Percentiles rank a stretch among this genome's conserved stretches.
Conservation (phyloP, 371 early-diverging fungal genomes). For the Mucor velutinosus region DNA sequence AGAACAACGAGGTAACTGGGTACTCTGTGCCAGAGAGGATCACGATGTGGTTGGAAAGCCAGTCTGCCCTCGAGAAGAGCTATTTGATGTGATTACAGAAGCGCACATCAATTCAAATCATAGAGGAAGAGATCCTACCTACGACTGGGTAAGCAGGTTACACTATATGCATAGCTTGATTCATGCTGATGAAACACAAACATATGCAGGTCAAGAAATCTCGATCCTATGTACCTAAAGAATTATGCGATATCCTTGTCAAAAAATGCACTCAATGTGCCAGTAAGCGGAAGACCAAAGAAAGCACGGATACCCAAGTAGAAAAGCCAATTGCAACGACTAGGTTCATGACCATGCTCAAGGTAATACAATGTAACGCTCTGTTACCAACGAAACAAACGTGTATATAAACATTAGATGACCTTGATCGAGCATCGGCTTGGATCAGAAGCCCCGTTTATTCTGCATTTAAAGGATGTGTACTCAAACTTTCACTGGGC, state of each 20-base stretch:
- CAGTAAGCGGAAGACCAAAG: background rate
- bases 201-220: slow-evolving; percentile 2
- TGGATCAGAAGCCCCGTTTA: background rate
- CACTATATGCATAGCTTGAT: background rate
- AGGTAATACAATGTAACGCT: background rate
- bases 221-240: slow-evolving; percentile 4
- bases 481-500: background rate
- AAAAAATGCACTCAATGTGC: background rate
- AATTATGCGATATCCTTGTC: slow-evolving; percentile 4
- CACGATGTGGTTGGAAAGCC: background rate
- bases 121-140: slow-evolving; percentile 4
- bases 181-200: background rate
- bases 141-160: background rate
- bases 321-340: background rate
- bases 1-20: background rate
- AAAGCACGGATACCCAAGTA: background rate
- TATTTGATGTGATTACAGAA: background rate
- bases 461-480: background rate
- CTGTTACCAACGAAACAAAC: background rate
- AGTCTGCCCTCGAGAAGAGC: background rate
- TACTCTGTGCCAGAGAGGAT: background rate
- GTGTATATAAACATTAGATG: background rate
- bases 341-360: background rate
- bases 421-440: background rate
- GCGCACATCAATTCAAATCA: background rate